A percentile compares a stretch with the other conserved stretches of the same genome.
phyloP scores from a whole-genome alignment of 1,139 yeast species.

The Yamadazyma dendronema region DNA sequence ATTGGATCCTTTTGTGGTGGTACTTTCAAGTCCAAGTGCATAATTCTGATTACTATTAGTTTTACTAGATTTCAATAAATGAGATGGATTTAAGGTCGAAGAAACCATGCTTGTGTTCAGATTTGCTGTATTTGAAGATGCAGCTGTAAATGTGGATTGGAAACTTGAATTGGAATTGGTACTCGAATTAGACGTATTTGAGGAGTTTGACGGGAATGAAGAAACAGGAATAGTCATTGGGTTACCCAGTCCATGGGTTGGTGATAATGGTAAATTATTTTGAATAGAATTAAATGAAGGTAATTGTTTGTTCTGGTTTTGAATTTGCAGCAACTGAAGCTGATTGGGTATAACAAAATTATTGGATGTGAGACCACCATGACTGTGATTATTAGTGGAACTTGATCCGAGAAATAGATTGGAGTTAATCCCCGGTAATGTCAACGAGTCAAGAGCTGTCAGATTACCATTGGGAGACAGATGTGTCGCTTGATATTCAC shows the following conservation, averaged over 20 bases:
- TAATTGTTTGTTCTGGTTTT: conserved; percentile 32
- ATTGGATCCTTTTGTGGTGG: not conserved
- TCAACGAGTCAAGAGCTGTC: conserved; percentile 10
- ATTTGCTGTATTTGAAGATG: not conserved
- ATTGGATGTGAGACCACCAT: not conserved
- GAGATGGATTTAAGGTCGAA: conserved; percentile 26
- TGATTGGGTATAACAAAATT: conserved; percentile 17
- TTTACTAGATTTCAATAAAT: conserved; percentile 19
- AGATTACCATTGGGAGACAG: conserved; percentile 9
- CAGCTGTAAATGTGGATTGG: not conserved
- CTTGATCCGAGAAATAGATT: conserved; percentile 2
- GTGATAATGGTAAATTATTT: conserved; percentile 29
- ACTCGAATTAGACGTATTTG: conserved; percentile 2
- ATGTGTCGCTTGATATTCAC: conserved; percentile 18
- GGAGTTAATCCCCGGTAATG: conserved; percentile 16
- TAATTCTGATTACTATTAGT: conserved; percentile 3
- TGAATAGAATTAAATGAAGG: conserved; percentile 41
- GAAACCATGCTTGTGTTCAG: conserved; percentile 3
- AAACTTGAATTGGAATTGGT: conserved; percentile 5
- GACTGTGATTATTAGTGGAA: not conserved
- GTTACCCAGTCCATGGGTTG: conserved; percentile 8
- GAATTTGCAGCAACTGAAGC: conserved; percentile 23
- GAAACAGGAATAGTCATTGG: not conserved
- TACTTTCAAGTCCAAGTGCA: not conserved
- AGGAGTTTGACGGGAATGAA: conserved; percentile 1